Evolutionary conservation across 148 eudicot genomes (phyloP), one percentile per base, ranked within the genome.

Genomic region (Vaccinium myrtillus): DNA sequence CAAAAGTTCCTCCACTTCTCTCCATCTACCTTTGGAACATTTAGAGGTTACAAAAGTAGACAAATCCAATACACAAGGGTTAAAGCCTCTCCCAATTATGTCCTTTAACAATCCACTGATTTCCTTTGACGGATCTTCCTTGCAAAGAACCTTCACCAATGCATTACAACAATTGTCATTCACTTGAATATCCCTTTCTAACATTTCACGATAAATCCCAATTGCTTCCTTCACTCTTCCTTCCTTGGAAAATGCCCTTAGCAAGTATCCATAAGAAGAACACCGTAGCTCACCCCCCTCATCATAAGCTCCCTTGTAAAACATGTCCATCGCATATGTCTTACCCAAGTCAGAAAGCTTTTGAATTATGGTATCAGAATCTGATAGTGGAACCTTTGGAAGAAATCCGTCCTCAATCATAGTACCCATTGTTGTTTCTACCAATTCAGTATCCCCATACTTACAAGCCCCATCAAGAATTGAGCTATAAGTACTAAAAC

Each of bases 391-490:
- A 81, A 67, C 51, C 74, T 82, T 84, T 0, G 88, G 85, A 55
- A 94, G 59, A 87, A 90, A 88, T 5, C 87, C 89, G 83, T 89
- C 91, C 79, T 89, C 90, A 12, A 50, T 85, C 99, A 96, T 89
- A 51, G 51, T 74, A 61, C 76, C 74, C 84, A 94, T 78, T 54
- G 88, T 85, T 77, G 21, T 86, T 46, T 92, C 91, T 49, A 88
- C 82, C 84, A 89, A 90, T 61, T 88, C 75, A 15, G 21, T 39
- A 83, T 94, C 81, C 56, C 88, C 87, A 89, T 84, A 85, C 69
- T 86, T 87, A 86, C 97, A 96, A 75, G 95, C 97, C 39, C 94
- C 93, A 81, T 96, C 92, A 71, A 94, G 94, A 84, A 96, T 88
- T 25, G 93, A 92, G 77, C 94, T 88, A 86, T 91, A 96, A 59